Percentiles rank a stretch among this genome's conserved stretches.
Evolutionary conservation across 2,329 filamentous ascomycete species (phyloP).

Genomic region (Aspergillus ruber): DNA sequence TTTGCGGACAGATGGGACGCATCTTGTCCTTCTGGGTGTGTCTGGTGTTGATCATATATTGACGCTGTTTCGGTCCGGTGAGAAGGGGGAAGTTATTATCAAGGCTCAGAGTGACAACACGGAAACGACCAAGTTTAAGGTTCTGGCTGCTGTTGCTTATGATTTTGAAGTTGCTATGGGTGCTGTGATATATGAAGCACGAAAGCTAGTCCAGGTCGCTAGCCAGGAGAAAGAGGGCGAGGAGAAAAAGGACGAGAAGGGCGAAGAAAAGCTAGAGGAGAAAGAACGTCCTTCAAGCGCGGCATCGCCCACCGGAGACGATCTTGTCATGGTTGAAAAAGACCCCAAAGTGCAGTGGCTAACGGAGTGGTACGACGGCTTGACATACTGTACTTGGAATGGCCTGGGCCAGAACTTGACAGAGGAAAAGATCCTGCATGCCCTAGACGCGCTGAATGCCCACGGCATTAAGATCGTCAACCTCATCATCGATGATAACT

Average conservation of each 20-base stretch:
- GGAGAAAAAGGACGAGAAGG: slow-evolving; percentile 11
- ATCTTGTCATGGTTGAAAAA: slow-evolving; percentile 38
- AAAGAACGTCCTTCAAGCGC: slow-evolving; percentile 9
- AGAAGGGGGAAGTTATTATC: slow-evolving; percentile 60
- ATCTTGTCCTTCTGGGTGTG: slow-evolving; percentile 70
- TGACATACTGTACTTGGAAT: slow-evolving; percentile 98
- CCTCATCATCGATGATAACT: slow-evolving; percentile 95
- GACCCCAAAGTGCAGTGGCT: slow-evolving; percentile 54
- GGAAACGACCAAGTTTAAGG: slow-evolving; percentile 48
- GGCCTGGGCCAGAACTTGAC: slow-evolving; percentile 76
- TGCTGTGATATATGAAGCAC: slow-evolving; percentile 81
- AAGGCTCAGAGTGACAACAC: slow-evolving; percentile 65
- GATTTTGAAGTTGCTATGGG: slow-evolving; percentile 70
- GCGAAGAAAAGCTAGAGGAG: slow-evolving; percentile 7
- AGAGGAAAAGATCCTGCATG: slow-evolving; percentile 69
- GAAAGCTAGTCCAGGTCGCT: slow-evolving; percentile 50
- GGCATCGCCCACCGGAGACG: slow-evolving; percentile 31
- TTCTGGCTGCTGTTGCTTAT: slow-evolving; percentile 66
- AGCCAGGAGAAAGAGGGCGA: neutral
- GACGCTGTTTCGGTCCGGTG: slow-evolving; percentile 61
- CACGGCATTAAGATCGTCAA: slow-evolving; percentile 72
- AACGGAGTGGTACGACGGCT: slow-evolving; percentile 83
- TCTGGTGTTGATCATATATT: slow-evolving; percentile 67
- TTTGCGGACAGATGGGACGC: slow-evolving; percentile 61
- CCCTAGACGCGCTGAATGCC: slow-evolving; percentile 63